Percentiles rank a stretch among this genome's conserved stretches.
phyloP scores from a whole-genome alignment of 176 grass and related monocot species.

The Alopecurus myosuroides region DNA sequence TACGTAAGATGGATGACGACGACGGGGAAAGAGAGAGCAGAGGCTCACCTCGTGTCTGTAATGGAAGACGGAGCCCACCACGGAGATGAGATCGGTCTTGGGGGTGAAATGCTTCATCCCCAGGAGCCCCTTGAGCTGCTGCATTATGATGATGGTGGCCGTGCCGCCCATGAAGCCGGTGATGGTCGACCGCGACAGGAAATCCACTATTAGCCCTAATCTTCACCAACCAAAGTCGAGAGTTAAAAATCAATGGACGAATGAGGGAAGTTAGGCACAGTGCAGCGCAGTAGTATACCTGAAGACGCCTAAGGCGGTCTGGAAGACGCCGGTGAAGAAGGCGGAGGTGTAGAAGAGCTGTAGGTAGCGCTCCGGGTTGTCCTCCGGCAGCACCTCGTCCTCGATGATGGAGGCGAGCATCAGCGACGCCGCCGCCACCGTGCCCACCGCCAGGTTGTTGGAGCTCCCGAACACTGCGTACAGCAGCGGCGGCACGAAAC shows the following conservation, averaged over 20 bases:
- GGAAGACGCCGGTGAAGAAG: slow-evolving; percentile 91
- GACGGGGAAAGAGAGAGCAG: neutral
- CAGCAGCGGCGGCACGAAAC: slow-evolving; percentile 87
- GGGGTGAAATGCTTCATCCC: slow-evolving; percentile 84
- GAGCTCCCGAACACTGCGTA: slow-evolving; percentile 94
- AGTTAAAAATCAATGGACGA: neutral
- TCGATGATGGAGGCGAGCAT: slow-evolving; percentile 72
- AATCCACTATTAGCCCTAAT: slow-evolving; percentile 89
- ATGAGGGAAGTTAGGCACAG: neutral
- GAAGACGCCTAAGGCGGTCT: slow-evolving; percentile 66
- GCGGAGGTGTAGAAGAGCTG: slow-evolving; percentile 80
- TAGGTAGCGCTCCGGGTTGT: slow-evolving; percentile 57
- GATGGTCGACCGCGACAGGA: slow-evolving; percentile 86
- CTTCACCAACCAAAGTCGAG: slow-evolving; percentile 16
- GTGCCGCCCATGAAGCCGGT: slow-evolving; percentile 97
- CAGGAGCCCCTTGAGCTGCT: slow-evolving; percentile 91
- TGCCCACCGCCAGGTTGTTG: slow-evolving; percentile 87
- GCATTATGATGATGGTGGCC: slow-evolving; percentile 84
- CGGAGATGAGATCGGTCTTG: slow-evolving; percentile 84
- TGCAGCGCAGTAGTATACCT: slow-evolving; percentile 20
- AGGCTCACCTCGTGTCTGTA: slow-evolving; percentile 57
- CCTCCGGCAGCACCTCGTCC: slow-evolving; percentile 31
- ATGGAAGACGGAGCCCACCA: slow-evolving; percentile 50
- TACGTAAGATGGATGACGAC: neutral
- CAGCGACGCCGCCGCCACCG: slow-evolving; percentile 84